phyloP scores from a whole-genome alignment of 192 early-diverging fungal genomes.

The Obelidium mucronatum region DNA sequence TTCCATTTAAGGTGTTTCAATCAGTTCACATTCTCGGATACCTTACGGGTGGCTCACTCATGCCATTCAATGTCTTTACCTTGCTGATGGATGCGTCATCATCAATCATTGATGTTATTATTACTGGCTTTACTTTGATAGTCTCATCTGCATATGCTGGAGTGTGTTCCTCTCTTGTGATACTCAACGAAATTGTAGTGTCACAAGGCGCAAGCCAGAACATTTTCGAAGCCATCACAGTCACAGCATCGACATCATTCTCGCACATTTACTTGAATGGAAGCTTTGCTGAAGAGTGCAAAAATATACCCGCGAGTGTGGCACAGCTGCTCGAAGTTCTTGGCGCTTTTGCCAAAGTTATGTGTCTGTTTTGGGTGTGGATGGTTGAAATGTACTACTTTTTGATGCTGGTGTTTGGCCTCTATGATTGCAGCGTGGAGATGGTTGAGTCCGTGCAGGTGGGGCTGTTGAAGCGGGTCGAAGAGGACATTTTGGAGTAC shows the following conservation, averaged over 20 bases:
- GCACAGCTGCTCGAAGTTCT: background rate
- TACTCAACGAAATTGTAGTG: background rate
- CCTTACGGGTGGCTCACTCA: background rate
- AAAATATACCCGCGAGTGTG: background rate
- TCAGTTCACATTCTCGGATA: conserved; percentile 16
- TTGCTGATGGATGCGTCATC: background rate
- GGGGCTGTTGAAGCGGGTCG: background rate
- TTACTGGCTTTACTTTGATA: background rate
- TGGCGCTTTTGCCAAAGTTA: background rate
- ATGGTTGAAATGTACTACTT: conserved; percentile 9
- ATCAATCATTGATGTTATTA: background rate
- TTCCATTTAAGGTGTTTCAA: background rate
- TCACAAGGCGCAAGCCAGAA: background rate
- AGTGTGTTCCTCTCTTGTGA: background rate
- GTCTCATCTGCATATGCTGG: background rate
- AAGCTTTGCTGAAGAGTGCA: background rate
- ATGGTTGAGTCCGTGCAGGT: background rate
- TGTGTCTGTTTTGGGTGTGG: background rate
- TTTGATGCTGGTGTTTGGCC: background rate
- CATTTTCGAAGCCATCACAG: background rate
- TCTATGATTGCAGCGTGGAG: conserved; percentile 6
- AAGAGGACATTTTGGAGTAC: background rate
- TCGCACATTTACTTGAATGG: background rate
- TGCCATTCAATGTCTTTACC: conserved; percentile 11
- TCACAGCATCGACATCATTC: background rate